Evolutionary conservation across 2,329 filamentous ascomycete genomes (phyloP).

Genomic region (Talaromyces sp.): DNA sequence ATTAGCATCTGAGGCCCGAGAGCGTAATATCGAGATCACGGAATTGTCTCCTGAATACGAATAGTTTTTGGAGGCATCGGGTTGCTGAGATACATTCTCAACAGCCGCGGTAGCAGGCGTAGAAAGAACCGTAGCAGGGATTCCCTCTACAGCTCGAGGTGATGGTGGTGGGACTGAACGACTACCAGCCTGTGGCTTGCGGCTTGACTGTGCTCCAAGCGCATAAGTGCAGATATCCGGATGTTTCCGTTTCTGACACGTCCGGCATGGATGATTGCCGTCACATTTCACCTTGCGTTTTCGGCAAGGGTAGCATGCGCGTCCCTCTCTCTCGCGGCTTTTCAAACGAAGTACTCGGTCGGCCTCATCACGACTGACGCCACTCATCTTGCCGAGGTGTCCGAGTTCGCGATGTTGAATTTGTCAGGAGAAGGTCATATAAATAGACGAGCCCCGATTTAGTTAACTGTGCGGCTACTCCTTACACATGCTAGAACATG

Average conservation of each 20-base stretch:
- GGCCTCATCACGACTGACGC: constrained; percentile 29
- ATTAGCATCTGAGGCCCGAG: constrained; percentile 29
- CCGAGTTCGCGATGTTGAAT: background rate
- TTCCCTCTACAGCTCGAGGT: background rate
- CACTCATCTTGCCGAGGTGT: constrained; percentile 16
- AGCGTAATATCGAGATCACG: constrained; percentile 32
- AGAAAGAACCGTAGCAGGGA: no score
- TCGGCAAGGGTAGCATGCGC: constrained; percentile 39
- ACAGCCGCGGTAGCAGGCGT: no score
- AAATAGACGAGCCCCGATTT: no score
- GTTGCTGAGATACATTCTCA: background rate
- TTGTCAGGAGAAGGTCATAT: no score
- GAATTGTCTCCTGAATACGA: constrained; percentile 37
- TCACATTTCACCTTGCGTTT: constrained; percentile 43
- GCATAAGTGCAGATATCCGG: constrained; percentile 33
- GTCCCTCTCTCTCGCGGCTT: constrained; percentile 32
- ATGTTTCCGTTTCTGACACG: constrained; percentile 31
- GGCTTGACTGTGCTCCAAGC: background rate
- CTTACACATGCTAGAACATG: no score
- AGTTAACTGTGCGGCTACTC: no score
- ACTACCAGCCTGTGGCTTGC: background rate
- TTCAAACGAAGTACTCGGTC: constrained; percentile 32
- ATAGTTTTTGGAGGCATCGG: constrained; percentile 20
- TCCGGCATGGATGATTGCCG: constrained; percentile 31
- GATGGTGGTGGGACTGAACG: constrained; percentile 1